A percentile compares a stretch with the other conserved stretches of the same genome.
These are phyloP conservation scores for Hysterium pulicare DNA, from an alignment of 2,329 filamentous ascomycete genomes.

Conservation along the genomic window DNA sequence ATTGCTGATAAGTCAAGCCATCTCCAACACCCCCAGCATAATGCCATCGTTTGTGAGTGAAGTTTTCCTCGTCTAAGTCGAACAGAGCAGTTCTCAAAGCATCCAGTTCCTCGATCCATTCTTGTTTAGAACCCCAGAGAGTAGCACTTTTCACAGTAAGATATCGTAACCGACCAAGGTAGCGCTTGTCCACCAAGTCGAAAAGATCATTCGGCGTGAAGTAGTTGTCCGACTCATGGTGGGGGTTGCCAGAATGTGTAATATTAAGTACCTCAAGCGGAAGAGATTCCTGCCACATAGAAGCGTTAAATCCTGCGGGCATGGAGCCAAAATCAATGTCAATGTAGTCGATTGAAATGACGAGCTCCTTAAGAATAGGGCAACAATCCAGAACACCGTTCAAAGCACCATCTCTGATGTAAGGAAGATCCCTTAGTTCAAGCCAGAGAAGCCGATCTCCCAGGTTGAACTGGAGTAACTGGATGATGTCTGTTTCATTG, in stretches of 20 bases:
- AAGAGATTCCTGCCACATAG: slow-evolving; percentile 20
- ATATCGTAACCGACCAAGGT: slow-evolving; percentile 37
- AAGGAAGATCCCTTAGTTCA: slow-evolving; percentile 40
- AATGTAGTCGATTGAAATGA: slow-evolving; percentile 48
- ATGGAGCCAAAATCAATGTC: slow-evolving; percentile 37
- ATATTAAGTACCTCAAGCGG: slow-evolving; percentile 40
- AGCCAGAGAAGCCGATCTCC: slow-evolving; percentile 32
- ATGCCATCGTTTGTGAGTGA: slow-evolving; percentile 32
- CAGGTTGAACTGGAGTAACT: slow-evolving; percentile 37
- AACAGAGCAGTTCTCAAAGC: slow-evolving; percentile 38
- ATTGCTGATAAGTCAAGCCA: slow-evolving; percentile 1
- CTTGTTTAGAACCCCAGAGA: slow-evolving; percentile 35
- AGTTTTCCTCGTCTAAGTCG: slow-evolving; percentile 39
- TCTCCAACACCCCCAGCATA: slow-evolving; percentile 12
- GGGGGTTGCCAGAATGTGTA: slow-evolving; percentile 35
- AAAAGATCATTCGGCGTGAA: slow-evolving; percentile 43
- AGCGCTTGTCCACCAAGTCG: slow-evolving; percentile 40
- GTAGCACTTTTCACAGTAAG: slow-evolving; percentile 37
- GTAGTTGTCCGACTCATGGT: slow-evolving; percentile 29
- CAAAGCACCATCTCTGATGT: slow-evolving; percentile 36
- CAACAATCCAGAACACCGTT: slow-evolving; percentile 41
- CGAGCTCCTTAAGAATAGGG: slow-evolving; percentile 38
- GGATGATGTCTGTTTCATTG: slow-evolving; percentile 31
- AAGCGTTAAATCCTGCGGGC: slow-evolving; percentile 13
- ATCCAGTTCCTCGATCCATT: slow-evolving; percentile 33